phyloP scores from a whole-genome alignment of 2,329 filamentous ascomycete species.

The Ceratocystis harringtonii region DNA sequence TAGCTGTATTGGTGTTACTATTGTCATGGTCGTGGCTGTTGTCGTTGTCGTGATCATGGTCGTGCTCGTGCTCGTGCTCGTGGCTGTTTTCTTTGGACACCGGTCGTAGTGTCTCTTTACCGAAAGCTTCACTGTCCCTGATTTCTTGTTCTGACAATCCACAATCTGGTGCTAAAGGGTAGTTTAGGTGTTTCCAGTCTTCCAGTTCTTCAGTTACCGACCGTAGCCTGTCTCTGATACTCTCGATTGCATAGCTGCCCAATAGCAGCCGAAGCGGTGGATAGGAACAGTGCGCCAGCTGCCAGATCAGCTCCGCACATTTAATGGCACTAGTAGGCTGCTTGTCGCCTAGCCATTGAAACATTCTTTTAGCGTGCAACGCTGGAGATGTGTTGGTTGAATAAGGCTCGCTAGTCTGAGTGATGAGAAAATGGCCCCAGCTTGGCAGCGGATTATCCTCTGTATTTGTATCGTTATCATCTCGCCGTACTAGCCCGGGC shows the following conservation, averaged over 20 bases:
- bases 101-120: neutral
- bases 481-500: constrained; percentile 72
- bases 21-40: neutral
- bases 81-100: neutral
- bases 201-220: constrained; percentile 91
- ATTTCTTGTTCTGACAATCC: constrained; percentile 16
- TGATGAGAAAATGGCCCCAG: constrained; percentile 87
- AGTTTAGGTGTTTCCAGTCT: constrained; percentile 81
- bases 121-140: constrained; percentile 7
- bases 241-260: constrained; percentile 90
- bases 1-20: too few relatives aligned
- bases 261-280: constrained; percentile 76
- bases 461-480: constrained; percentile 48
- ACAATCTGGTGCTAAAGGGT: constrained; percentile 16
- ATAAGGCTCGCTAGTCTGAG: constrained; percentile 71
- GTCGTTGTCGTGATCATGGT: neutral
- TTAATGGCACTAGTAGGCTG: constrained; percentile 89
- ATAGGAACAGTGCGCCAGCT: constrained; percentile 86
- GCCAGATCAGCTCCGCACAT: constrained; percentile 86
- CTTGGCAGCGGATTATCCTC: constrained; percentile 48
- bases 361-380: constrained; percentile 74
- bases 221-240: constrained; percentile 74
- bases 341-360: constrained; percentile 85
- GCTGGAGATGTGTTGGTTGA: constrained; percentile 63
- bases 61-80: constrained; percentile 10